phyloP scores from a whole-genome alignment of 129 eudicot species.

The Lonicera japonica region DNA sequence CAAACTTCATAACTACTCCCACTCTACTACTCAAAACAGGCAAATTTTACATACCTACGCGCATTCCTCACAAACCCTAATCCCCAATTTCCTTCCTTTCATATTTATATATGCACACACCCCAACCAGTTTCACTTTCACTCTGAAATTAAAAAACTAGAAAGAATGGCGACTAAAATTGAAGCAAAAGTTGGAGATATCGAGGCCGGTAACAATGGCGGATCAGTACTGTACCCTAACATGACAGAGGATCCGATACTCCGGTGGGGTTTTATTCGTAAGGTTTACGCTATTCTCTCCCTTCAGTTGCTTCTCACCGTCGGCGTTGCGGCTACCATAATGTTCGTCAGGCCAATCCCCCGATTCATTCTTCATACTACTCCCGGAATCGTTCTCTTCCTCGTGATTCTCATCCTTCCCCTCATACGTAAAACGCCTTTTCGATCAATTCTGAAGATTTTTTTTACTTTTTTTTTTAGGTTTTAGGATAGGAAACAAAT shows the following conservation, averaged over 20 bases:
- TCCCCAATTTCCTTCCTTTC: too few relatives aligned
- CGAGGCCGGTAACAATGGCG: conserved; percentile 34
- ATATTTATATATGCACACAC: too few relatives aligned
- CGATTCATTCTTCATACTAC: conserved; percentile 28
- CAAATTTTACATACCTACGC: too few relatives aligned
- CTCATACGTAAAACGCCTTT: conserved; percentile 21
- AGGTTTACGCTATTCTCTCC: conserved; percentile 59
- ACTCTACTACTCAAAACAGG: too few relatives aligned
- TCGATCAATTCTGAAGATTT: too few relatives aligned
- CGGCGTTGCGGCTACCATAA: conserved; percentile 39
- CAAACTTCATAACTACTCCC: too few relatives aligned
- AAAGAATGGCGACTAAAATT: not conserved
- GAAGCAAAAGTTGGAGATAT: conserved; percentile 15
- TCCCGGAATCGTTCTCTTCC: conserved; percentile 28
- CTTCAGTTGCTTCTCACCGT: conserved; percentile 52
- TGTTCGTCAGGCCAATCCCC: conserved; percentile 31
- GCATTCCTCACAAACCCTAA: too few relatives aligned
- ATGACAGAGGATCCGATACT: conserved; percentile 59
- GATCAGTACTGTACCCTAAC: conserved; percentile 45
- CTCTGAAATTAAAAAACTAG: too few relatives aligned
- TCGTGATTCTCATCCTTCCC: conserved; percentile 29
- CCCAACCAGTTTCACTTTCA: too few relatives aligned
- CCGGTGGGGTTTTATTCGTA: conserved; percentile 81
- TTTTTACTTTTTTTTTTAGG: too few relatives aligned
- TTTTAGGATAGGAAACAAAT: too few relatives aligned